These are phyloP conservation scores for Penicillium lividum DNA, from an alignment of 495 filamentous ascomycete species.

Conservation along the genomic window DNA sequence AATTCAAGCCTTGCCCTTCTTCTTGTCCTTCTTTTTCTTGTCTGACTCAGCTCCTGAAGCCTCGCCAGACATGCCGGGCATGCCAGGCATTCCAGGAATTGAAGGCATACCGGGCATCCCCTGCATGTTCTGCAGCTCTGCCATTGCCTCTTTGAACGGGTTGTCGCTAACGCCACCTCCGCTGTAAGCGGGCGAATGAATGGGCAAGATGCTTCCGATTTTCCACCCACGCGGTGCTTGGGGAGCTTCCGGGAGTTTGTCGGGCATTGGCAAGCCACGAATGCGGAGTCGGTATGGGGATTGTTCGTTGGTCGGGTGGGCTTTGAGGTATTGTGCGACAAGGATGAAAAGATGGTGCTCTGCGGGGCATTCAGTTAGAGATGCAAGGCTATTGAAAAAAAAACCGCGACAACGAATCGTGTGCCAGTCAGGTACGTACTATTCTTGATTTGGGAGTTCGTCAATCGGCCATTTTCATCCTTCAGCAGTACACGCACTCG, in stretches of 20 bases:
- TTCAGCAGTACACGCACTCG: slow-evolving; percentile 79
- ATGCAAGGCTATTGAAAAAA: not conserved
- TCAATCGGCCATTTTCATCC: slow-evolving; percentile 47
- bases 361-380: slow-evolving; percentile 24
- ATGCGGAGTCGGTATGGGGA: slow-evolving; percentile 66
- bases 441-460: slow-evolving; percentile 66
- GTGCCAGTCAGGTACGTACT: slow-evolving; percentile 52
- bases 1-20: slow-evolving; percentile 46
- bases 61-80: slow-evolving; percentile 36
- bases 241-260: slow-evolving; percentile 66
- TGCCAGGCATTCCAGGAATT: slow-evolving; percentile 45
- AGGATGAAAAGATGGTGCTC: slow-evolving; percentile 84
- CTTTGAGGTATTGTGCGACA: slow-evolving; percentile 69
- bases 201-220: slow-evolving; percentile 76
- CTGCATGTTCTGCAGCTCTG: slow-evolving; percentile 71
- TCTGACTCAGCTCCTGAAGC: slow-evolving; percentile 41
- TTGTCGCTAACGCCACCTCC: slow-evolving; percentile 96
- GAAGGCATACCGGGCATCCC: slow-evolving; percentile 56
- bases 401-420: not conserved
- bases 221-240: slow-evolving; percentile 91
- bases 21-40: slow-evolving; percentile 55
- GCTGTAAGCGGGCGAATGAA: slow-evolving; percentile 84
- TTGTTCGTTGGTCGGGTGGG: slow-evolving; percentile 73
- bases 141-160: slow-evolving; percentile 96
- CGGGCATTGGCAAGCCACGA: slow-evolving; percentile 63